These are phyloP conservation scores for Babesia gibsoni DNA, from an alignment of 169 alveolate species.

Conservation along the genomic window DNA sequence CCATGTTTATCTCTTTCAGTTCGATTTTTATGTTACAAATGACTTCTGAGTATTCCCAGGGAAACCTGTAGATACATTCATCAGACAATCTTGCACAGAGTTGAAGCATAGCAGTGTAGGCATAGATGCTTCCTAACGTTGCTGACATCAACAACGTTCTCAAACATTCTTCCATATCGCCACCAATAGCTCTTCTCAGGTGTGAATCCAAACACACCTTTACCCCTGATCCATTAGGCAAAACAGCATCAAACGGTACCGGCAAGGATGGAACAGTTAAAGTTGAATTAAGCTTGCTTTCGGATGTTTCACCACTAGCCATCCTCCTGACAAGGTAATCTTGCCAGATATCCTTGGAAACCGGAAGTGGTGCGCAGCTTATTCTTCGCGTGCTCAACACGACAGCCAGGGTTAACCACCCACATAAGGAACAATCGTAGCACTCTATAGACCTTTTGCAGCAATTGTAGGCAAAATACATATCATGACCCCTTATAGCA, in stretches of 20 bases:
- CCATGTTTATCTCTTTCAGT: background rate
- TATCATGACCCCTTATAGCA: conserved; percentile 28
- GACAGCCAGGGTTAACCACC: conserved; percentile 41
- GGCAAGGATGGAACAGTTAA: background rate
- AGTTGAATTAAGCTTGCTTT: background rate
- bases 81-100: background rate
- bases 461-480: conserved; percentile 46
- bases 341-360: conserved; percentile 14
- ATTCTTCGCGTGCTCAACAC: conserved; percentile 28
- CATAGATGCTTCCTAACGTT: conserved; percentile 11
- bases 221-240: background rate
- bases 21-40: background rate
- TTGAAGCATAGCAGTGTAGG: conserved; percentile 42
- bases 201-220: conserved; percentile 3
- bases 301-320: background rate
- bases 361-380: conserved; percentile 29
- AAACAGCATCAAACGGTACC: conserved; percentile 45
- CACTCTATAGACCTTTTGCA: conserved; percentile 45
- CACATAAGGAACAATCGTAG: conserved; percentile 49
- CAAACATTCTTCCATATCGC: conserved; percentile 24
- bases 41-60: conserved; percentile 18
- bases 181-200: conserved; percentile 23
- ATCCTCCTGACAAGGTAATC: background rate
- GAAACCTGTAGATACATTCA: conserved; percentile 1
- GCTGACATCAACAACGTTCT: conserved; percentile 1